These are phyloP conservation scores for Tilletia setariae DNA, from an alignment of 1,284 basidiomycete genomes.

Conservation along the genomic window DNA sequence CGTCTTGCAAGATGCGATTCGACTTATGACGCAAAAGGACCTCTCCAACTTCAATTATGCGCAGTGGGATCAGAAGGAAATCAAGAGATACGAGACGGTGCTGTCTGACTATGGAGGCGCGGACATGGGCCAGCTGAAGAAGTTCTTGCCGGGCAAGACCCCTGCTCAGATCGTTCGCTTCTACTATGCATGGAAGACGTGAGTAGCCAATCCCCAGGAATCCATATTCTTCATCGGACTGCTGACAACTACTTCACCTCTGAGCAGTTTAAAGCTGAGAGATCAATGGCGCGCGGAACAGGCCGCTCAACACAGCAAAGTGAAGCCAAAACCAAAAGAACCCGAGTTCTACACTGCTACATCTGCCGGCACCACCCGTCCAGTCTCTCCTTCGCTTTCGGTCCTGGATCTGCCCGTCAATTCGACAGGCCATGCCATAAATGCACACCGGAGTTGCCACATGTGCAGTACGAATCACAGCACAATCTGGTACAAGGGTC, in stretches of 20 bases:
- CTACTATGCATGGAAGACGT: conserved; percentile 84
- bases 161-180: conserved; percentile 76
- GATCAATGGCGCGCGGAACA: conserved; percentile 13
- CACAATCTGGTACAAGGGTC: conserved; percentile 49
- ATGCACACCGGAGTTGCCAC: conserved; percentile 27
- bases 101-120: conserved; percentile 66
- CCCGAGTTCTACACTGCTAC: conserved; percentile 13
- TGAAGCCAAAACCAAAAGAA: conserved; percentile 4
- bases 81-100: conserved; percentile 71
- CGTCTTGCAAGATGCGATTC: conserved; percentile 75
- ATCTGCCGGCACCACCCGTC: conserved; percentile 25
- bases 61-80: conserved; percentile 68
- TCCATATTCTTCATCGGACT: too few relatives aligned
- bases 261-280: not conserved
- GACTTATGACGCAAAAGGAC: conserved; percentile 60
- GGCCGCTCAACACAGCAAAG: conserved; percentile 10
- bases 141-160: conserved; percentile 68
- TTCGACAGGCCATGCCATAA: not conserved
- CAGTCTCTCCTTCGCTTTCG: conserved; percentile 42
- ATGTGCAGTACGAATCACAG: conserved; percentile 45
- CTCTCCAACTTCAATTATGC: conserved; percentile 5
- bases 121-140: conserved; percentile 72
- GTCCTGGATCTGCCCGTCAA: conserved; percentile 17
- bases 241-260: too few relatives aligned
- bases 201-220: not conserved